These are phyloP conservation scores for Kazachstania psychrophila DNA, from an alignment of 805 yeast genomes.

Conservation along the genomic window DNA sequence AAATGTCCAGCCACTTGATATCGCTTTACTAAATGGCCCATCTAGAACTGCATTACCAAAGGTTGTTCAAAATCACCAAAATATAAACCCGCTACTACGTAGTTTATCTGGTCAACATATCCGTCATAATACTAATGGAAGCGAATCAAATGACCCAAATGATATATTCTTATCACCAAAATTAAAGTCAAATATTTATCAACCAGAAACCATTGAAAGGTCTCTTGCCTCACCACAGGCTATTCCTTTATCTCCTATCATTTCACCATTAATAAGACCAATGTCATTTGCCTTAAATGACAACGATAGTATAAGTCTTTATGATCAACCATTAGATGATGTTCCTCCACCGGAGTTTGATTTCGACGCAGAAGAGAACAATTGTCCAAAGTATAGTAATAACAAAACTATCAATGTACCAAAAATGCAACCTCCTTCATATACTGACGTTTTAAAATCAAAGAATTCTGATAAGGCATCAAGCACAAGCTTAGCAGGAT, in stretches of 20 bases:
- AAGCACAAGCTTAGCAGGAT: not conserved
- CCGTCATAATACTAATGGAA: not conserved
- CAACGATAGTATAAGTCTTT: constrained; percentile 2
- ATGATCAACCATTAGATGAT: constrained; percentile 1
- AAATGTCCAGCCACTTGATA: constrained; percentile 12
- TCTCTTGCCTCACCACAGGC: constrained; percentile 58
- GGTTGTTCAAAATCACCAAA: not conserved
- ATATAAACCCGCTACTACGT: not conserved
- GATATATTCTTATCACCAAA: constrained; percentile 22
- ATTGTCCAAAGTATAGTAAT: not conserved
- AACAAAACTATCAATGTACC: constrained; percentile 12
- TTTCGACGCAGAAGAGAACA: constrained; percentile 5
- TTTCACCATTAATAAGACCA: constrained; percentile 41
- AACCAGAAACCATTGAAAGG: constrained; percentile 40
- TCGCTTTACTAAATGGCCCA: constrained; percentile 8
- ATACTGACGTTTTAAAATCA: constrained; percentile 22
- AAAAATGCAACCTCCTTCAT: constrained; percentile 30
- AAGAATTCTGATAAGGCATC: constrained; percentile 8
- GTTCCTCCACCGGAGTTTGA: constrained; percentile 19
- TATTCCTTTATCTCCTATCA: constrained; percentile 45
- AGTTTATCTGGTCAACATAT: not conserved
- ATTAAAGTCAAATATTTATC: constrained; percentile 42
- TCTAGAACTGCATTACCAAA: constrained; percentile 7
- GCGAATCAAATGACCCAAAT: not conserved
- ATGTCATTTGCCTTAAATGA: constrained; percentile 25